Percentiles rank a stretch among this genome's conserved stretches.
These are phyloP conservation scores for Volvox africanus DNA, from an alignment of 139 green algal species.

Conservation along the genomic window DNA sequence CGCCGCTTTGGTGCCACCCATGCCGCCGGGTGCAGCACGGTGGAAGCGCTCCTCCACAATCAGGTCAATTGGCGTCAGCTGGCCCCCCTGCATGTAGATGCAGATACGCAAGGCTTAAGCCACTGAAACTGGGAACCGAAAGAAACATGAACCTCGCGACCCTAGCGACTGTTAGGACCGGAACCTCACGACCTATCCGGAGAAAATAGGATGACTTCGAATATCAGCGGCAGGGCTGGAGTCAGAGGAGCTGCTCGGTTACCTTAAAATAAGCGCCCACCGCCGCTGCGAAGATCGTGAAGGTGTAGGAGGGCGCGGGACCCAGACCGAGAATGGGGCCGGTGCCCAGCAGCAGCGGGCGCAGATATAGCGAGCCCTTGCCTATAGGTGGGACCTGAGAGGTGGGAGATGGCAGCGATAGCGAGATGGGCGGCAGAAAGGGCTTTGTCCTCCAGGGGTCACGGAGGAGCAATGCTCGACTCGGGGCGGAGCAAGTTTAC, in stretches of 20 bases:
- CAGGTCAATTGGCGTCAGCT: constrained; percentile 96
- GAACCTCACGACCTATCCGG: too few relatives aligned
- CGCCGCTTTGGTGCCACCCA: constrained; percentile 95
- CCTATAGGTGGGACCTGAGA: constrained; percentile 84
- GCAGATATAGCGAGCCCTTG: constrained; percentile 96
- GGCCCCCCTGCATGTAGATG: constrained; percentile 75
- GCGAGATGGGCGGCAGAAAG: not conserved
- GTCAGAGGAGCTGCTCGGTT: not conserved
- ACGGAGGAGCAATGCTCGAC: too few relatives aligned
- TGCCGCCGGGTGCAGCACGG: constrained; percentile 93
- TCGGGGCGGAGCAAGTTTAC: too few relatives aligned
- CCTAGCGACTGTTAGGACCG: too few relatives aligned
- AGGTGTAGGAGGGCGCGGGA: constrained; percentile 92
- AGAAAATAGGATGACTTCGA: too few relatives aligned
- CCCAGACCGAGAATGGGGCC: constrained; percentile 96
- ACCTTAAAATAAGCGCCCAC: constrained; percentile 99
- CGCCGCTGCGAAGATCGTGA: constrained; percentile 89
- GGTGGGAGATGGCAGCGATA: not conserved
- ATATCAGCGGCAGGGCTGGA: not conserved
- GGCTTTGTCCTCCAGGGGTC: too few relatives aligned
- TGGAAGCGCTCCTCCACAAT: constrained; percentile 97
- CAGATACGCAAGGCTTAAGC: too few relatives aligned
- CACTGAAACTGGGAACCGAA: too few relatives aligned
- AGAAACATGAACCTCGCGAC: too few relatives aligned
- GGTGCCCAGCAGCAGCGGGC: constrained; percentile 93